Base-by-base conservation (phyloP, 2,329 filamentous ascomycete genomes). In the Fusarium transvaalense region DNA sequence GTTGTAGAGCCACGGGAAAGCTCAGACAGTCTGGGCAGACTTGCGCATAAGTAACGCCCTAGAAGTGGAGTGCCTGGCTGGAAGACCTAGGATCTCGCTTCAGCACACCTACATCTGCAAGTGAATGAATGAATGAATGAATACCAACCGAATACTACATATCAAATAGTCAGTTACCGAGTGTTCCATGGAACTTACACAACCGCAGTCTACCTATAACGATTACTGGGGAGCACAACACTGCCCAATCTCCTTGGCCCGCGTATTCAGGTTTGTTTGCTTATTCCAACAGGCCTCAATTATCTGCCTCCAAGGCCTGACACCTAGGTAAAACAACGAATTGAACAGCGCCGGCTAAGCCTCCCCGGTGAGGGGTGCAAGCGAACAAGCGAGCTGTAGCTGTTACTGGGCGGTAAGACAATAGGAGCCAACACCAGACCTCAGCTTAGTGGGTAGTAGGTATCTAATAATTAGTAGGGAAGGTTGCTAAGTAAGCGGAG, bases 301-400 rank as follows among this genome's bases (percentile, higher is more conserved):
- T 34, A 35, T 60, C 60, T 68, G 54, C 60, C 50, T 61, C 46
- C 31, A 53, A 66, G 51, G 54, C 52, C 51, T 66, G 51, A 48
- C 29, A 48, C 37, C n/a, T 45, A 43, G 53, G 35, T 25, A 46
- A 57, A 69, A 68, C 65, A 43, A 58, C 61, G 61, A 66, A 69
- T 66, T 69, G 61, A 27, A 63, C 56, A 52, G 39, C 66, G 51
- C 56, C 52, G 66, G 52, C 66, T 69, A 41, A 62, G 66, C 66
- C 66, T 62, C 65, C 45, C 66, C 66, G 65, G 56, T 66, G 65
- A 69, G 66, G 65, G 65, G 65, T 66, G 65, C 54, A 61, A 68
- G 45, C 31, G 46, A 50, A n/a, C 50, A 51, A 68, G 39, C 38
- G 61, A 64, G 60, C 50, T 64, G 53, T 41, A 46, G 37, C 54